Base-by-base conservation (phyloP, 2,329 filamentous ascomycete genomes). In the Laburnicola sp. region DNA sequence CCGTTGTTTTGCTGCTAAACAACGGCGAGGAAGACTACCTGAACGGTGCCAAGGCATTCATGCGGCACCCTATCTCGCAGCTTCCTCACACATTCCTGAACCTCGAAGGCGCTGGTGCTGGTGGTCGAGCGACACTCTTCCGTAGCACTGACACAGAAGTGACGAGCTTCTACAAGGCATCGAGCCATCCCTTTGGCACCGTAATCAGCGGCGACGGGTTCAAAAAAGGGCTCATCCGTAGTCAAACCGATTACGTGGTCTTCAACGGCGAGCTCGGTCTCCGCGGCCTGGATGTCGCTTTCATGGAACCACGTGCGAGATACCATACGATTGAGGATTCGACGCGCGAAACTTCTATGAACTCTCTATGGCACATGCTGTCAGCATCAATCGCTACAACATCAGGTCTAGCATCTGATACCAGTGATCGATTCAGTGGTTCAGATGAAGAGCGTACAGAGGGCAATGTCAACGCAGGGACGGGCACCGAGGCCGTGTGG, bases 321-420 rank as follows among this genome's bases (percentile, higher is more conserved):
- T 99, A 99, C 65, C 94, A 99, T 69, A 97, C 93, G 0, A 82
- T 90, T 54, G 85, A 96, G 66, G 94, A 99, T 69, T 90, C 96
- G 67, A 80, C 86, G 2, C 84, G 83, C 34, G 91, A 97, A 72
- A 88, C 91, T 0, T 88, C 85, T n/a, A 63, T 73, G 9, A 77
- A 82, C 44, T 85, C 83, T 2, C 74, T 97, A 21, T 97, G 92
- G 92, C 92, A 97, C 71, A 97, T 99, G 94, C 79, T 99, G 32
- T 95, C 90, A 32, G 86, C 86, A 10, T 85, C 91, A 4, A 75
- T 97, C 23, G 83, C 86, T 5, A 94, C 92, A 0, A 84, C 89
- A 22, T 80, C 86, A 63, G 80, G 80, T 1, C 78, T 97, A 37
- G 86, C 90, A 0, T 82, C 84, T 10, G 84, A 90, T 59, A 84